Conservation (phyloP, 306 rosid genomes). For the cucumber (Cucumis sativus) region DNA sequence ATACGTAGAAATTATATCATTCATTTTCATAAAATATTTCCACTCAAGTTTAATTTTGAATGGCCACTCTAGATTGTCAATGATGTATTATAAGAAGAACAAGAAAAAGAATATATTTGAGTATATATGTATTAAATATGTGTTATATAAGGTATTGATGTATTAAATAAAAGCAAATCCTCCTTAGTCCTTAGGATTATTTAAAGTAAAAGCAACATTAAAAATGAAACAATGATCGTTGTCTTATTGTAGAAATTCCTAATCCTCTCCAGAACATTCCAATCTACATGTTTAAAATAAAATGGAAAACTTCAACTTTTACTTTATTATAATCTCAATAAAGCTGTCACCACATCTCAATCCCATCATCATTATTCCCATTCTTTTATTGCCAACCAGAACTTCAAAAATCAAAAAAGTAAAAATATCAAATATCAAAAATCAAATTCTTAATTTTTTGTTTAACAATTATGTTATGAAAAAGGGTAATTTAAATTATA, state of each 20-base stretch:
- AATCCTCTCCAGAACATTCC: neutral
- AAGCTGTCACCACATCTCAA: constrained; percentile 6
- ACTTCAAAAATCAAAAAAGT: no score
- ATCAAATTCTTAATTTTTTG: no score
- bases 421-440: no score
- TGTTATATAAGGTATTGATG: no score
- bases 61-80: no score
- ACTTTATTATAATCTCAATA: neutral
- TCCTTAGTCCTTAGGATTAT: neutral
- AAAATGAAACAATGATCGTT: neutral
- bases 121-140: neutral
- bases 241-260: neutral
- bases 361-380: neutral
- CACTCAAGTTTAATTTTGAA: no score
- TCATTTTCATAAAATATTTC: no score
- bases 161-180: no score
- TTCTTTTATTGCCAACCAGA: neutral
- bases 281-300: neutral
- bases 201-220: neutral
- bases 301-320: neutral
- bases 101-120: neutral
- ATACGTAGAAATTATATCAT: no score
- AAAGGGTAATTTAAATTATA: no score
- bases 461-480: no score
- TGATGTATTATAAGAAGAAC: neutral